Evolutionary conservation across 495 filamentous ascomycete genomes (phyloP).

Genomic region (Usnea hakonensis): DNA sequence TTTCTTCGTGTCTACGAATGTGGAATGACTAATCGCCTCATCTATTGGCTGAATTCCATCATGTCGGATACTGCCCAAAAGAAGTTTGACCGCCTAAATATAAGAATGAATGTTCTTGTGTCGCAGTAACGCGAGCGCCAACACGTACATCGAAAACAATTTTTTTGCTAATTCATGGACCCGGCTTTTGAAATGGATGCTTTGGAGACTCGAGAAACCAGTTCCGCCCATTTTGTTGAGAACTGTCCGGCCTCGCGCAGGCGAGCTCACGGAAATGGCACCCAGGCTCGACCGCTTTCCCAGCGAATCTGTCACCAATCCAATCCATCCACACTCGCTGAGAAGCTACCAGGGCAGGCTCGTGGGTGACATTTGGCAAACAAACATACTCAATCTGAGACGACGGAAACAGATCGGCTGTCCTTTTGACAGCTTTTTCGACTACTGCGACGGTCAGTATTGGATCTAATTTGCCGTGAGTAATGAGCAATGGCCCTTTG

Average conservation of each 20-base stretch:
- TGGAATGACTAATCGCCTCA: too few species aligned
- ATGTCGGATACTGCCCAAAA: too few species aligned
- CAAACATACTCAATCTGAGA: conserved; percentile 28
- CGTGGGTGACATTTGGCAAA: conserved; percentile 28
- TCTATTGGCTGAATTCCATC: too few species aligned
- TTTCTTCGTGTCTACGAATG: too few species aligned
- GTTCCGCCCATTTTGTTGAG: conserved; percentile 6
- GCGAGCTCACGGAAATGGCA: background rate
- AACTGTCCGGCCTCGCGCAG: background rate
- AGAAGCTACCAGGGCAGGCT: conserved; percentile 27
- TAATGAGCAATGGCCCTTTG: conserved; percentile 37
- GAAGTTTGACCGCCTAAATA: too few species aligned
- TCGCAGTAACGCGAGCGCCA: too few species aligned
- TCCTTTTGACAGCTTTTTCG: conserved; percentile 27
- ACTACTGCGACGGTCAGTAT: conserved; percentile 21
- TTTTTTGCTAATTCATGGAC: background rate
- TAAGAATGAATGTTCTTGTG: too few species aligned
- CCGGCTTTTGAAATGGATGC: background rate
- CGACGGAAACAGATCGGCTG: conserved; percentile 18
- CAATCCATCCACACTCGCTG: conserved; percentile 33
- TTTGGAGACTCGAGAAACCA: conserved; percentile 10
- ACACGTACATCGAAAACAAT: background rate
- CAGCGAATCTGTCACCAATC: conserved; percentile 34
- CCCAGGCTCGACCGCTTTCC: conserved; percentile 11
- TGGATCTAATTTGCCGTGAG: conserved; percentile 35